phyloP scores from a whole-genome alignment of 2,329 filamentous ascomycete genomes.

The Myriosclerotinia curreyana region DNA sequence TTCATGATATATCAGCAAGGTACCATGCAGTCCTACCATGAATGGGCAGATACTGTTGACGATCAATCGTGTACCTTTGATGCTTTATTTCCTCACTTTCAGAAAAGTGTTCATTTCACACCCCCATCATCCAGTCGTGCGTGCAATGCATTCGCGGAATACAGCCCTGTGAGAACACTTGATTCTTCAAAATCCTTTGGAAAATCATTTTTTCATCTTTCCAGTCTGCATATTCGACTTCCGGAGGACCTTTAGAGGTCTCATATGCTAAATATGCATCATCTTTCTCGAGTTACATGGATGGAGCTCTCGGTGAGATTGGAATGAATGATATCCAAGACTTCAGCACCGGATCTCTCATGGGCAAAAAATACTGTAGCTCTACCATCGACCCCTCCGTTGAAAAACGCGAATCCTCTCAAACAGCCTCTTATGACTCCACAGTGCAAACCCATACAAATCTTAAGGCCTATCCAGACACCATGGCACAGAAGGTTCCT shows the following conservation, averaged over 20 bases:
- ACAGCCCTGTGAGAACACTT: background rate
- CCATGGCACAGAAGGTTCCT: conserved; percentile 46
- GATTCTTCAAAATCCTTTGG: background rate
- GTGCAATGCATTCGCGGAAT: background rate
- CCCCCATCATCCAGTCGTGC: conserved; percentile 23
- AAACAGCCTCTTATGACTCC: conserved; percentile 6
- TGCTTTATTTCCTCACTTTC: conserved; percentile 46
- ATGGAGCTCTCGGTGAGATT: conserved; percentile 42
- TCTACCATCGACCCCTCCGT: conserved; percentile 9
- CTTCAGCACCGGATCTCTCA: conserved; percentile 7
- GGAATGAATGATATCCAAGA: conserved; percentile 26
- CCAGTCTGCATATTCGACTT: conserved; percentile 13
- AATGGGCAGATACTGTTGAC: conserved; percentile 43
- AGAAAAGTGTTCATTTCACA: conserved; percentile 33
- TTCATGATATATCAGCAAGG: conserved; percentile 34
- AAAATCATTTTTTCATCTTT: background rate
- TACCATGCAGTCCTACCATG: conserved; percentile 36
- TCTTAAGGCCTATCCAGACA: conserved; percentile 43
- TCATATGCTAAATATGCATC: conserved; percentile 43
- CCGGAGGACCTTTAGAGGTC: conserved; percentile 42
- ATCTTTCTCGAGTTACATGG: conserved; percentile 39
- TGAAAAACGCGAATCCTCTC: background rate
- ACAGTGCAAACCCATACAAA: conserved; percentile 23
- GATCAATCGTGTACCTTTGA: conserved; percentile 47
- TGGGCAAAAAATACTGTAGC: conserved; percentile 12